Base-by-base conservation (phyloP, 2,329 filamentous ascomycete species). In the Fusarium pseudoanthophilum region DNA sequence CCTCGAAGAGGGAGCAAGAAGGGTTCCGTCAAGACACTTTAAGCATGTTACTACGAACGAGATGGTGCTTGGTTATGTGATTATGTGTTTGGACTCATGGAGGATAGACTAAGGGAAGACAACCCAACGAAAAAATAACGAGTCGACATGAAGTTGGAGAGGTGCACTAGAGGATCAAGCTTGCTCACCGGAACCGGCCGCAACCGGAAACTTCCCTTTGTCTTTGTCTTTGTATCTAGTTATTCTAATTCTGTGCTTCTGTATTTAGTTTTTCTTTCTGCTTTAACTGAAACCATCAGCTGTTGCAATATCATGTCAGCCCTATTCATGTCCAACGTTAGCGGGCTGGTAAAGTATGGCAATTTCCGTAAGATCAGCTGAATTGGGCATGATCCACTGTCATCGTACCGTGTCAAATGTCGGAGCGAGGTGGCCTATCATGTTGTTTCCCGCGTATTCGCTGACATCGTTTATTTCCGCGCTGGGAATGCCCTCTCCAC, bases 161-260 rank as follows among this genome's bases (percentile, higher is more conserved):
- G 36, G 20, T 24, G 2, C 10, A 8, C 4, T 18, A 7, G 4
- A 13, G 3, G 5, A 24, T 16, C 3, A 13, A 64, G 11, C 15
- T 42, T 11, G 28, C 24, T 20, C 0, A 39, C 16, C 28, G 60
- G 69, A 26, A 30, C 67, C 30, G 24, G 59, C 67, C 59, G 49
- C 59, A 60, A 57, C 55, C 51, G 36, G 51, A 55, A 34, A 45
- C 30, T 51, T 60, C 26, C 64, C 10, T 55, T 60, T 36, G 48
- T 59, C n/a, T 20, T 55, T 34, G 46, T 58, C 20, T 21, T 30
- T 18, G 1, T 34, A 37, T 39, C 32, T 26, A 10, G 5, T 11
- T 11, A 4, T 24, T 24, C 14, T 4, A 46, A 18, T 37, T 36
- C 11, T 21, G 5, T 43, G 13, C 5, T 37, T 20, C 11, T 30